These are phyloP conservation scores for Corymbia maculata DNA, from an alignment of 345 rosid species.

Conservation along the genomic window DNA sequence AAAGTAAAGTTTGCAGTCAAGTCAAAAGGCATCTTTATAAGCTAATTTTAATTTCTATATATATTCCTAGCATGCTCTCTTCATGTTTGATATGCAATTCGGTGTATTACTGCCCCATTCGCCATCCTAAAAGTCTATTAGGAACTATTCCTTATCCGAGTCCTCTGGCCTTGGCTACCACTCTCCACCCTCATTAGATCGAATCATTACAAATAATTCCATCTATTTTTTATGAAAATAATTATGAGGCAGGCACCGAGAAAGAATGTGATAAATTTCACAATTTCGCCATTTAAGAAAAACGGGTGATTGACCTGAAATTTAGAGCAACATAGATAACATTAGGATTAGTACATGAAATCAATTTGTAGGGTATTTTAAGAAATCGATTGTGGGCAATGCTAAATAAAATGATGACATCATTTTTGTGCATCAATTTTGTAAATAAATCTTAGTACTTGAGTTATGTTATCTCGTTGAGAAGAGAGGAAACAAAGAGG, in stretches of 20 bases:
- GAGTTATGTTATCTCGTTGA: too few species aligned
- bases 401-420: background rate
- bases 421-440: background rate
- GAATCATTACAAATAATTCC: background rate
- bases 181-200: background rate
- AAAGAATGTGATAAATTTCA: background rate
- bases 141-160: background rate
- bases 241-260: background rate
- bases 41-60: too few species aligned
- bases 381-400: background rate
- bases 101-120: accelerated
- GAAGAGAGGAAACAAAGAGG: too few species aligned
- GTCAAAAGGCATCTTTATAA: background rate
- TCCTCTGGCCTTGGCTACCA: accelerated
- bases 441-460: background rate
- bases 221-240: too few species aligned
- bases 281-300: background rate
- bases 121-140: background rate
- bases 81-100: background rate
- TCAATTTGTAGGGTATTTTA: background rate
- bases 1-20: background rate
- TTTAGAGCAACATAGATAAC: background rate
- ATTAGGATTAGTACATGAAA: background rate
- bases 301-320: background rate
- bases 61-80: background rate